Base-by-base conservation (phyloP, 441 rosid species). In the Hura crepitans region DNA sequence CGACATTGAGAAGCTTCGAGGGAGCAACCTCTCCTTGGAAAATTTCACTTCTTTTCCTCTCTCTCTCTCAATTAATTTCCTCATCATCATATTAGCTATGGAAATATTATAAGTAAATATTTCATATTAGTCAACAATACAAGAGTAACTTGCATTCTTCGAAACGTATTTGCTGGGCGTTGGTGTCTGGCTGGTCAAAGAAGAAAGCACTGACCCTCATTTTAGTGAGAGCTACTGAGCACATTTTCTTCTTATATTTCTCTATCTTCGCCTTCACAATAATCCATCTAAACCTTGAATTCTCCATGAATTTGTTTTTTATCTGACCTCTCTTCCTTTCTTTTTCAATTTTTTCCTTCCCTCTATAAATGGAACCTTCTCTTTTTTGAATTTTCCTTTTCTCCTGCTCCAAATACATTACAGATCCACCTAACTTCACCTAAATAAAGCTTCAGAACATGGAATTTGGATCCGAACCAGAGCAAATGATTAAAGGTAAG, bases 401-500 rank as follows among this genome's bases (percentile, higher is more conserved):
- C 54, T 0, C 25, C 64, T 69, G 64, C 6, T 35, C 39, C 23
- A 13, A 6, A 4, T 49, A 47, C n/a, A n/a, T n/a, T n/a, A n/a
- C n/a, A n/a, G 75, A 73, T 81, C 80, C 66, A 66, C 13, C 69
- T 13, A 20, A 46, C 10, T 42, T 9, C 46, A 42, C 12, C 46
- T 42, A 42, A 42, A 42, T 42, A 42, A 9, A 9, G 10, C 2
- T 3, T 42, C 2, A 42, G 68, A 62, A 56, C 30, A 81, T 83
- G 85, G 85, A 79, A 50, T 80, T 78, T 61, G 75, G 72, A 58
- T 63, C 72, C 20, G 80, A 77, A 71, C 82, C 77, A 66, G 78
- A 73, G 15, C 65, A 75, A 42, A 63, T 64, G 67, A 74, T 55
- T 65, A 74, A 74, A 79, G 78, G 76, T 53, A 80, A 75, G 75